Evolutionary conservation across 2,329 filamentous ascomycete species (phyloP), one percentile per base, ranked within the genome.

Genomic region (Nothophaeocryptopus gaeumannii): DNA sequence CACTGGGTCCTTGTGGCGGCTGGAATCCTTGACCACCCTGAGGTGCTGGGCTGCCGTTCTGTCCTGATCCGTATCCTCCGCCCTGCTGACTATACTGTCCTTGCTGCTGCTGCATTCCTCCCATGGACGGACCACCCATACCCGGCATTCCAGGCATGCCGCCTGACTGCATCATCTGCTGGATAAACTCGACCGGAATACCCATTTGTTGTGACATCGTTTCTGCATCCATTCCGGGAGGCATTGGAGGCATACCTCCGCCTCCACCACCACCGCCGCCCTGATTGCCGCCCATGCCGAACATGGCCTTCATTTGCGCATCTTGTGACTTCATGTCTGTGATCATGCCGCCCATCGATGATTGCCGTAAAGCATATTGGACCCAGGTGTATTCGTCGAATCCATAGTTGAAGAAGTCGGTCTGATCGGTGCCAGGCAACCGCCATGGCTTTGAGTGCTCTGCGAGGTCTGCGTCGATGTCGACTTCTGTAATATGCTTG

Each of bases 301-400:
- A 72, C 71, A 84, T 82, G 36, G 74, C 75, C 59, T 83, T 79
- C 75, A 85, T 80, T 53, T 81, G 75, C 46, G 78, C 77, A 64
- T 80, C 74, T 55, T 83, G 77, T 45, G 76, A 88, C 75, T 92
- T 96, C 72, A 95, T 91, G 40, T 86, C 82, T 50, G 81, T 82
- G 59, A 89, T 89, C 60, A 92, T 88, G 58, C 82, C 82, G 13
- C 87, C 82, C 63, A 96, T 78, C 16, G 77, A 78, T 58, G 93
- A 84, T 69, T 97, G 93, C 65, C 95, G 95, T 52, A 89, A 78
- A 30, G 91, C 90, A 69, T 99, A 99, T 46, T 91, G 81, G 5
- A 91, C 88, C 93, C 93, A 99, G 1, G 91, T 96, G 71, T 96
- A 97, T 71, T 97, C 92, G 72, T 97, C 92, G 66, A 97, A 97